Conservation (phyloP, 1,139 yeast genomes). For the Hyphopichia pseudoburtonii region DNA sequence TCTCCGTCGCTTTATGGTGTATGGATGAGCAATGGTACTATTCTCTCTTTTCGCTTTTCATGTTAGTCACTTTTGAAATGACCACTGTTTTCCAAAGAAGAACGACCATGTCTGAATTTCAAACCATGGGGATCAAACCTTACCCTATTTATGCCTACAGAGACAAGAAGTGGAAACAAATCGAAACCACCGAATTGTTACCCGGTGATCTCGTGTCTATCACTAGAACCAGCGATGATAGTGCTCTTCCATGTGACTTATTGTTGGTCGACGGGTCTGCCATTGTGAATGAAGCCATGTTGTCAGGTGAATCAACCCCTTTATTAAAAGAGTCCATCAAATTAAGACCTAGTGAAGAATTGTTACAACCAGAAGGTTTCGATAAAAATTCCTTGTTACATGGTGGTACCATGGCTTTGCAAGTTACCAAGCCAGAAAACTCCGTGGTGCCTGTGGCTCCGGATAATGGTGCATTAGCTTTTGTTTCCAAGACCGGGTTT, state of each 20-base stretch:
- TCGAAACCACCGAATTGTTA: slow-evolving; percentile 72
- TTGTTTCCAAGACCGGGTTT: slow-evolving; percentile 91
- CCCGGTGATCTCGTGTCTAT: slow-evolving; percentile 94
- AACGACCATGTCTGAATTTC: slow-evolving; percentile 89
- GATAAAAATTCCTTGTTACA: slow-evolving; percentile 89
- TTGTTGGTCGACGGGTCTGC: slow-evolving; percentile 83
- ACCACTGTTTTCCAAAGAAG: slow-evolving; percentile 96
- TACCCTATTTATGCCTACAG: slow-evolving; percentile 75
- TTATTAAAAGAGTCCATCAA: slow-evolving; percentile 87
- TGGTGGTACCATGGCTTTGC: slow-evolving; percentile 97
- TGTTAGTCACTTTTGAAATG: slow-evolving; percentile 90
- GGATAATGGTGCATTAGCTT: slow-evolving; percentile 88
- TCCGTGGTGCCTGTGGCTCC: slow-evolving; percentile 64
- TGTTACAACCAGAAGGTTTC: slow-evolving; percentile 70
- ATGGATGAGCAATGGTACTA: slow-evolving; percentile 98
- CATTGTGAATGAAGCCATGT: slow-evolving; percentile 96
- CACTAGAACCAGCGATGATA: slow-evolving; percentile 84
- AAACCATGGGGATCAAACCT: slow-evolving; percentile 97
- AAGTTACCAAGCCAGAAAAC: slow-evolving; percentile 69
- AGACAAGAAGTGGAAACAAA: slow-evolving; percentile 64
- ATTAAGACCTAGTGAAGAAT: slow-evolving; percentile 73
- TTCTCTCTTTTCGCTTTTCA: slow-evolving; percentile 85
- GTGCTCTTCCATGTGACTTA: slow-evolving; percentile 96
- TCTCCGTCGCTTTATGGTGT: slow-evolving; percentile 94
- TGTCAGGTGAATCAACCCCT: slow-evolving; percentile 98